Conservation (phyloP, 768 basidiomycete genomes). For the Lyophyllum decastes region DNA sequence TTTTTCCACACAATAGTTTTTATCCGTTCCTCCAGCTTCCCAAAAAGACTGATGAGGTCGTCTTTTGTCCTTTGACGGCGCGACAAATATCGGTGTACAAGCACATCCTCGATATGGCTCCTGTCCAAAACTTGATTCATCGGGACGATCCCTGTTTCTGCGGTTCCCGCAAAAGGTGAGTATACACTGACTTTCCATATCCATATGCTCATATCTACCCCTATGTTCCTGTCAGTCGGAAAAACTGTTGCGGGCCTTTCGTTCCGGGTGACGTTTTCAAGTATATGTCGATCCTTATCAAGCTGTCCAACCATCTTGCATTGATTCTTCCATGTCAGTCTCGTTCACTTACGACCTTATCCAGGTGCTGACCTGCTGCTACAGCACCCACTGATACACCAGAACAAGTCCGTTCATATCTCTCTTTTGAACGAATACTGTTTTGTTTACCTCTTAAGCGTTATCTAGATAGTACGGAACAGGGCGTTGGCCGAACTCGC, state of each 20-base stretch:
- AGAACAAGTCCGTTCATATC: conserved; percentile 54
- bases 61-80: conserved; percentile 86
- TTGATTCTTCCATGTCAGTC: conserved; percentile 77
- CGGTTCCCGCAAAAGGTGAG: conserved; percentile 58
- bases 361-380: conserved; percentile 1
- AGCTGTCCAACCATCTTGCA: conserved; percentile 86
- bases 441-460: not conserved
- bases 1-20: not conserved
- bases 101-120: conserved; percentile 59
- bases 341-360: not conserved
- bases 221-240: conserved; percentile 32
- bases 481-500: conserved; percentile 60
- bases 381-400: conserved; percentile 67
- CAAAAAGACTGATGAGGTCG: conserved; percentile 85
- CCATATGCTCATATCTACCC: not conserved
- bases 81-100: conserved; percentile 77
- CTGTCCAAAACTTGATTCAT: conserved; percentile 70
- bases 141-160: conserved; percentile 79
- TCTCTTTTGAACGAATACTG: not conserved
- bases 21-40: conserved; percentile 62
- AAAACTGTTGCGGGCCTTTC: conserved; percentile 42
- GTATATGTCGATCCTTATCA: conserved; percentile 81
- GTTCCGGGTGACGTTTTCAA: conserved; percentile 72
- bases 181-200: conserved; percentile 1
- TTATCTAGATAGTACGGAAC: conserved; percentile 41